phyloP scores from a whole-genome alignment of 108 stramenopile species.

The Fistulifera pelliculosa region DNA sequence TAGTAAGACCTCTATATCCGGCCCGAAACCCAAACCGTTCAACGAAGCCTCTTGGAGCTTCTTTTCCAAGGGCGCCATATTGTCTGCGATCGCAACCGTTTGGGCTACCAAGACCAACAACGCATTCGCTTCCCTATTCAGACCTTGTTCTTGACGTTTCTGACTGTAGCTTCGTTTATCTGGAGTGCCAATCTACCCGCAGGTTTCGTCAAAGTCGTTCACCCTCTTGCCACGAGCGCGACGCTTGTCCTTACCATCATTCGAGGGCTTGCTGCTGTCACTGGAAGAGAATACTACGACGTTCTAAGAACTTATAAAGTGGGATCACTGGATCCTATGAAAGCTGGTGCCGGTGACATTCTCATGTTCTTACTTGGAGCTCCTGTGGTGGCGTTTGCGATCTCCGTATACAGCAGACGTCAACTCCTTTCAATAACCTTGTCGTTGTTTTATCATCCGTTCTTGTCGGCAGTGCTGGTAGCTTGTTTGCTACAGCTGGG shows the following conservation, averaged over 20 bases:
- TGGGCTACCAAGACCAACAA: constrained; percentile 16
- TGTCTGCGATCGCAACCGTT: constrained; percentile 29
- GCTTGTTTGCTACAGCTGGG: constrained; percentile 68
- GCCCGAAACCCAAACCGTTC: constrained; percentile 44
- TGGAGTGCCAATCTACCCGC: constrained; percentile 61
- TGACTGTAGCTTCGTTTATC: constrained; percentile 54
- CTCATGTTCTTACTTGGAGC: constrained; percentile 69
- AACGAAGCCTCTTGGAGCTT: constrained; percentile 30
- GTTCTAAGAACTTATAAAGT: constrained; percentile 54
- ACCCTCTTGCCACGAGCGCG: constrained; percentile 66
- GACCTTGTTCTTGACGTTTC: constrained; percentile 38
- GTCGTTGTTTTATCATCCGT: constrained; percentile 42
- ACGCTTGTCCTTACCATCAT: constrained; percentile 24
- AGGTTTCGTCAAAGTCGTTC: constrained; percentile 49
- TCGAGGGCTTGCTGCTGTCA: constrained; percentile 21
- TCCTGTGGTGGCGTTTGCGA: constrained; percentile 63
- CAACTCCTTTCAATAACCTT: constrained; percentile 58
- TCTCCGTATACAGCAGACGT: constrained; percentile 59
- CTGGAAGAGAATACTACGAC: constrained; percentile 30
- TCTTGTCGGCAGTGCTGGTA: constrained; percentile 55
- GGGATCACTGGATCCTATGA: constrained; percentile 43
- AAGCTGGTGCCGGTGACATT: constrained; percentile 67
- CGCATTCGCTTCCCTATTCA: constrained; percentile 31
- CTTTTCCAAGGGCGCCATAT: constrained; percentile 31
- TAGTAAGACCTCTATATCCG: not conserved